phyloP scores from a whole-genome alignment of 768 basidiomycete genomes.

The Serendipita vermifera region DNA sequence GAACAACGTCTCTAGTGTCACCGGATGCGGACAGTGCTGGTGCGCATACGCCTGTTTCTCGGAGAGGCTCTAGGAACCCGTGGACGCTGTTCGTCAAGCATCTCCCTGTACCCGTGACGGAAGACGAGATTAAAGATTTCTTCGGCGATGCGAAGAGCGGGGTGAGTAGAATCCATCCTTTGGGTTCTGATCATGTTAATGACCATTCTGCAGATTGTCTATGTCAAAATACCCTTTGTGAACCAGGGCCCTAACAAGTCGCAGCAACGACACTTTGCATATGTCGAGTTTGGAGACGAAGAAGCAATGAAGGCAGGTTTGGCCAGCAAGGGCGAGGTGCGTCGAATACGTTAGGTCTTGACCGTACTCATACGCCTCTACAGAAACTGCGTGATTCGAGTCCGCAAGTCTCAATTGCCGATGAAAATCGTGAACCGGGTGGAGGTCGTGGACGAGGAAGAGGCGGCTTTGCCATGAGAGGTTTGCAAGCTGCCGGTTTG shows the following conservation, averaged over 20 bases:
- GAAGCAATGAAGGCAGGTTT: conserved; percentile 71
- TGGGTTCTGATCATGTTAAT: conserved; percentile 5
- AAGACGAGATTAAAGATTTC: conserved; percentile 60
- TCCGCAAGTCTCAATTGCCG: conserved; percentile 60
- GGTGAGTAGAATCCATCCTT: conserved; percentile 29
- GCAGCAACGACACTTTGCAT: conserved; percentile 49
- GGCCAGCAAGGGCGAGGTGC: conserved; percentile 58
- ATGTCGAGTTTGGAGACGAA: conserved; percentile 84
- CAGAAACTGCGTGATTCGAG: conserved; percentile 57
- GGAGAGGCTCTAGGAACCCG: conserved; percentile 52
- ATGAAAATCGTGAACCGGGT: conserved; percentile 32
- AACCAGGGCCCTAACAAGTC: conserved; percentile 20
- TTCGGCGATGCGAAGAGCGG: conserved; percentile 58
- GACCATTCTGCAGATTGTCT: conserved; percentile 41
- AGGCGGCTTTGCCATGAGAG: conserved; percentile 47
- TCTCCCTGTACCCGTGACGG: conserved; percentile 35
- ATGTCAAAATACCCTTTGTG: conserved; percentile 44
- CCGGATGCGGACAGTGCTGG: conserved; percentile 37
- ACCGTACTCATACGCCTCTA: conserved; percentile 1
- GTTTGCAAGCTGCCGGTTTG: conserved; percentile 58
- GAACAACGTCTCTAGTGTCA: conserved; percentile 16
- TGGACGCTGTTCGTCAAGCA: conserved; percentile 80
- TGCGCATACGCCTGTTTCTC: conserved; percentile 56
- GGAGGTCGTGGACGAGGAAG: conserved; percentile 36
- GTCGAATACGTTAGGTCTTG: conserved; percentile 19